Evolutionary conservation across 352 stramenopile genomes (phyloP), one percentile per base, ranked within the genome.

Genomic region (Globisporangium camurandrum): DNA sequence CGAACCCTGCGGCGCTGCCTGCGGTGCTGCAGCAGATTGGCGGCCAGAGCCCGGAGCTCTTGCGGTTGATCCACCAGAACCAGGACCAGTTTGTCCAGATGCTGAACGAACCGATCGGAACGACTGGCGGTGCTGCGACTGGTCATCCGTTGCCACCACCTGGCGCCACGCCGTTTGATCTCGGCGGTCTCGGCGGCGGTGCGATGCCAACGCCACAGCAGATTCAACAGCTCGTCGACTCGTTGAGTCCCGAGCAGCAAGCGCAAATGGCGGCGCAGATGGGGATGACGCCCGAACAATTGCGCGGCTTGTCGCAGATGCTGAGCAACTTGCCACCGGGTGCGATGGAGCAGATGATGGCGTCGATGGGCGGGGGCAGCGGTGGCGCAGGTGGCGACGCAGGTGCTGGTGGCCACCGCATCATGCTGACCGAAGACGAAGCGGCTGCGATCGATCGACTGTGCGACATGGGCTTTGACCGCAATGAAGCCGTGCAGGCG

Each of bases 401-500:
- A 9, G 62, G 55, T 4, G 68, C 59, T 1, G 65, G 56, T 19
- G 75, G 66, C 17, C 67, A 82, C 49, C 79, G 77, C 22, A 91
- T 92, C 49, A 80, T 86, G 69, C 62, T 92, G 41, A 81, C 66
- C 20, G 77, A 93, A 49, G 80, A 93, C 38, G 79, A 93, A 61
- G 74, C 78, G 1, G 79, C 76, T 2, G 79, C 79, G 3, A 79
- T 93, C 30, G 72, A 89, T 49, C 69, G 74, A 19, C 66, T 96
- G 8, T 86, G 70, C 42, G 81, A 88, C 34, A 85, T 97, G 64
- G 86, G 88, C 19, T 96, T 96, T 57, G 75, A 93, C 44, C 86
- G 83, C 59, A 72, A 91, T 27, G 89, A 98, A 61, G 95, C 91
- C 19, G 88, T 97, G 51, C 95, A 99, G 74, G 96, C 96, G 44